These are phyloP conservation scores for Excoecaria agallocha DNA, from an alignment of 345 rosid genomes.

Conservation along the genomic window DNA sequence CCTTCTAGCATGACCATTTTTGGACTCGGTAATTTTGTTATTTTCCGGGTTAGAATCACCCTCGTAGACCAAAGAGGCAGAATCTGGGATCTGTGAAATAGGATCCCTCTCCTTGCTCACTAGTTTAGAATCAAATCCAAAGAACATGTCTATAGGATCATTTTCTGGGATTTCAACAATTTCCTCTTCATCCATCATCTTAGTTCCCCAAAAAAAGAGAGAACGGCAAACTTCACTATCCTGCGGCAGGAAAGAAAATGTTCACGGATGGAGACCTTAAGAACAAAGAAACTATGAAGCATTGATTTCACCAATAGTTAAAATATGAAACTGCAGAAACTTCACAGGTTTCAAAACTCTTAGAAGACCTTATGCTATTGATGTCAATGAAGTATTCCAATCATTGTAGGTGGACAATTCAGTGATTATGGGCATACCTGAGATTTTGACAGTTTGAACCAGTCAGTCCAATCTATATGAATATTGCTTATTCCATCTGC, in stretches of 20 bases:
- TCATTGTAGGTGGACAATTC: too few relatives aligned
- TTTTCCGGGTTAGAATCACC: conserved; percentile 6
- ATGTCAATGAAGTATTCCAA: neutral
- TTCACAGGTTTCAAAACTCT: neutral
- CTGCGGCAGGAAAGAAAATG: conserved; percentile 22
- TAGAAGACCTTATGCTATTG: neutral
- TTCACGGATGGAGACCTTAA: neutral
- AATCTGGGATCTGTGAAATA: neutral
- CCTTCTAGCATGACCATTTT: conserved; percentile 36
- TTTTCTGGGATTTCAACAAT: conserved; percentile 15
- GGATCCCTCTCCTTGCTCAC: neutral
- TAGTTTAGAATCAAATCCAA: neutral
- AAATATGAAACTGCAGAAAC: neutral
- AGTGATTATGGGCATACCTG: too few relatives aligned
- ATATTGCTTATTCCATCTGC: too few relatives aligned
- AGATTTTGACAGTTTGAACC: too few relatives aligned
- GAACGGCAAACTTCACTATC: neutral
- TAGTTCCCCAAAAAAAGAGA: neutral
- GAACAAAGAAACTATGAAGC: neutral
- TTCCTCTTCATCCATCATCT: conserved; percentile 31
- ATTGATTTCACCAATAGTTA: neutral
- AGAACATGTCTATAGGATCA: neutral
- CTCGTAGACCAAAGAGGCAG: neutral
- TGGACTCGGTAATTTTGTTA: conserved; percentile 18
- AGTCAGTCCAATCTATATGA: too few relatives aligned